Evolutionary conservation across 768 basidiomycete genomes (phyloP), one percentile per base, ranked within the genome.

Genomic region (Gymnopilus dilepis): DNA sequence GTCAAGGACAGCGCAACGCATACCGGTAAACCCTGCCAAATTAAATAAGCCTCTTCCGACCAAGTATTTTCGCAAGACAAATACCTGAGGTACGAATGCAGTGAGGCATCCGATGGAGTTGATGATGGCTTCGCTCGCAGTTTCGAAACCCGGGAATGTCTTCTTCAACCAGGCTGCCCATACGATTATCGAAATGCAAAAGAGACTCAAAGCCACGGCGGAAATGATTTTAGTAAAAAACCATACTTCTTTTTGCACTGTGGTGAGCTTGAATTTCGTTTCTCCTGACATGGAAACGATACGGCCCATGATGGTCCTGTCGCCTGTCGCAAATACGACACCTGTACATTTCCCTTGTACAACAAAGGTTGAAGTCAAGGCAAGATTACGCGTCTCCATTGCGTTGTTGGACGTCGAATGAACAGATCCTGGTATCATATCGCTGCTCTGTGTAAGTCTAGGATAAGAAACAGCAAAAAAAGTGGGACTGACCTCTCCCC

Each of bases 181-280:
- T 24, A 76, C 67, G 51, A 81, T 70, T 12, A 82, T 72, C n/a
- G 78, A 73, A 9, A 80, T 56, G 69, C 69, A 76, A 69, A 73
- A 85, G 63, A 74, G 77, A 51, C 63, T 72, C 65, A 74, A 70
- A 50, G 75, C 84, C 59, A 74, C 66, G 41, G 62, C 72, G 60
- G 74, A 84, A 60, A 86, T 81, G 67, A 81, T 75, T 63, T 84
- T 85, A 47, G 82, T 80, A 67, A 86, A 85, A 65, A 79, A 82
- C 72, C 79, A 80, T 1, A 82, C 76, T 60, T 83, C 82, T 43
- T 67, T 74, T 64, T 83, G 82, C 26, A 83, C 77, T 22, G 81
- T 78, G 0, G 83, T 82, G 34, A 81, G 67, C 60, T 79, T 82
- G 69, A 77, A 74, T 61, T 80, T 81, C 11, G 76, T 76, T 52